A percentile compares a stretch with the other conserved stretches of the same genome.
Conservation (phyloP, 345 rosid genomes). For the Salix arbutifolia region DNA sequence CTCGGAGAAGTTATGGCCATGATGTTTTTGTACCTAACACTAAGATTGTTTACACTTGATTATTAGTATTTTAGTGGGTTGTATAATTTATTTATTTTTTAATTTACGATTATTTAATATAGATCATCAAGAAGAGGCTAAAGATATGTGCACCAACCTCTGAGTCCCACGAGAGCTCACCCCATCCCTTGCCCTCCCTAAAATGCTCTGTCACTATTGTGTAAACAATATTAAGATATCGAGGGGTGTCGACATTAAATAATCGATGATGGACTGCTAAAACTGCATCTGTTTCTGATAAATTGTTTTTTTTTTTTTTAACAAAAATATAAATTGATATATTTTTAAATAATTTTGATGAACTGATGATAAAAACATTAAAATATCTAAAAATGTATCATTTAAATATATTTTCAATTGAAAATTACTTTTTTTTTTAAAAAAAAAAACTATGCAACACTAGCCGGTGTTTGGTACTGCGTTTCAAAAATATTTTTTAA, state of each 20-base stretch:
- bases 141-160: neutral
- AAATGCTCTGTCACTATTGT: neutral
- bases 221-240: neutral
- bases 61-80: neutral
- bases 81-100: neutral
- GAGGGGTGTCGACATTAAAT: neutral
- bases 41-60: neutral
- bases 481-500: too few species aligned
- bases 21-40: conserved; percentile 19
- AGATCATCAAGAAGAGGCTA: neutral
- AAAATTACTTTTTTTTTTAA: too few species aligned
- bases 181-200: neutral
- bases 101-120: neutral
- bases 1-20: neutral
- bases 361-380: too few species aligned
- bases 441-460: too few species aligned
- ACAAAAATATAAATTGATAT: too few species aligned
- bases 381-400: too few species aligned
- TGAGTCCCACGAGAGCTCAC: neutral
- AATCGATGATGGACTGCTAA: neutral
- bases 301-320: too few species aligned
- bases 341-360: too few species aligned
- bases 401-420: too few species aligned
- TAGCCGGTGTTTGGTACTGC: too few species aligned
- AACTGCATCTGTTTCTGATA: too few species aligned